Evolutionary conservation across 805 yeast genomes (phyloP), one percentile per base, ranked within the genome.

Genomic region (Kodamaea laetipori): DNA sequence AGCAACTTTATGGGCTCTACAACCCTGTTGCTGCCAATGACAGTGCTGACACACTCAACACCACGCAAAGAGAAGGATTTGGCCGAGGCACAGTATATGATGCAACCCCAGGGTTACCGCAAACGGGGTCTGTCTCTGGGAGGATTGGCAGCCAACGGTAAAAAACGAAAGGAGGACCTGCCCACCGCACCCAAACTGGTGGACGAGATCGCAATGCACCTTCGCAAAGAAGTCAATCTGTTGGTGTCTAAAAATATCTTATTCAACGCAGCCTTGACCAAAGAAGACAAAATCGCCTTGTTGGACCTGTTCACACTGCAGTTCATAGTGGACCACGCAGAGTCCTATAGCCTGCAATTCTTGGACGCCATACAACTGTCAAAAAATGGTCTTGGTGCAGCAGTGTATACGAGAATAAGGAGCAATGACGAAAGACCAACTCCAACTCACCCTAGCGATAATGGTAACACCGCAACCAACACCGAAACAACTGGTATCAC

Each of bases 251-350:
- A 30, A 9, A 37, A 34, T 18, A 36, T 49, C 15, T 11, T 41
- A 21, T 25, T 19, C 39, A 50, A 50, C 42, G 23, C 15, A 10
- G 11, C 11, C 37, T 27, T 50, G 17, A n/a, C 35, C 17, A 31
- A 33, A 16, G 28, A 38, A 19, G 51, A 48, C 17, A 47, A 47
- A 37, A 26, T 16, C 3, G 34, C 43, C 7, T 25, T 50, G n/a
- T 18, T 50, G 24, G 52, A 50, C 31, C 39, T 45, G 24, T 38
- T 46, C 15, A 26, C 45, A 15, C 44, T 48, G 15, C 54, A 48
- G 36, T 40, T 48, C 18, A 27, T 50, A 6, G 27, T 39, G 32
- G 54, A 50, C 40, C 49, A 50, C 28, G 40, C 42, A 11, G 49
- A 46, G 16, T 19, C 30, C 12, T 43, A 44, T 17, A 47, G 45